Evolutionary conservation across 2,329 filamentous ascomycete species (phyloP).

Genomic region (Immersiporthe knoxdaviesiana): DNA sequence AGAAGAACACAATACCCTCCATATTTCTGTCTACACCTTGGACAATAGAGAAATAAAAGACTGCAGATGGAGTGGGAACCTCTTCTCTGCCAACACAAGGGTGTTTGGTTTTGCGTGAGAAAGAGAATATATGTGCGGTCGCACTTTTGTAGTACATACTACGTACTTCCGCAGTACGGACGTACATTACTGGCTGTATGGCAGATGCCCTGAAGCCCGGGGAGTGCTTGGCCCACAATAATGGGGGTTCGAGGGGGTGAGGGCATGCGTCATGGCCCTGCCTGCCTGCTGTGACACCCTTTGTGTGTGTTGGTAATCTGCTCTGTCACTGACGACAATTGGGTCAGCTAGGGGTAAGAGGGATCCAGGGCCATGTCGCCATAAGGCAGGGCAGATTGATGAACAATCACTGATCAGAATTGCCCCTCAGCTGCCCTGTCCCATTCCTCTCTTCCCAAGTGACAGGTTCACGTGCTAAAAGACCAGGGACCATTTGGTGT

Average conservation of each 20-base stretch:
- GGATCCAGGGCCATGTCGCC: background rate
- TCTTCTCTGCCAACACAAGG: background rate
- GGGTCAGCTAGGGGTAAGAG: background rate
- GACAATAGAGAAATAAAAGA: background rate
- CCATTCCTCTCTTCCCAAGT: background rate
- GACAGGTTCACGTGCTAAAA: background rate
- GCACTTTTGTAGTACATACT: too few species aligned
- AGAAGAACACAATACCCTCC: background rate
- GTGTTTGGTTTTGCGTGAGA: background rate
- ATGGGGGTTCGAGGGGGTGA: background rate
- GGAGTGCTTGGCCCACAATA: background rate
- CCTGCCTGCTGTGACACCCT: background rate
- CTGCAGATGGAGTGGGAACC: background rate
- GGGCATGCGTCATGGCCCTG: background rate
- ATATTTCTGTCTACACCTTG: background rate
- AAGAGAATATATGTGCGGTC: background rate
- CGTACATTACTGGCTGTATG: too few species aligned
- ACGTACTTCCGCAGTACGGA: too few species aligned
- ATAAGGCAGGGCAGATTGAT: background rate
- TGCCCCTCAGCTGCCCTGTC: constrained; percentile 2
- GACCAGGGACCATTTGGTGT: background rate
- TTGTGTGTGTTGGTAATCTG: background rate
- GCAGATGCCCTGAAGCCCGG: background rate
- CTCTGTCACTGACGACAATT: background rate
- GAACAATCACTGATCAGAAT: background rate